Base-by-base conservation (phyloP, 371 early-diverging fungal species). In the Smittium culicis region DNA sequence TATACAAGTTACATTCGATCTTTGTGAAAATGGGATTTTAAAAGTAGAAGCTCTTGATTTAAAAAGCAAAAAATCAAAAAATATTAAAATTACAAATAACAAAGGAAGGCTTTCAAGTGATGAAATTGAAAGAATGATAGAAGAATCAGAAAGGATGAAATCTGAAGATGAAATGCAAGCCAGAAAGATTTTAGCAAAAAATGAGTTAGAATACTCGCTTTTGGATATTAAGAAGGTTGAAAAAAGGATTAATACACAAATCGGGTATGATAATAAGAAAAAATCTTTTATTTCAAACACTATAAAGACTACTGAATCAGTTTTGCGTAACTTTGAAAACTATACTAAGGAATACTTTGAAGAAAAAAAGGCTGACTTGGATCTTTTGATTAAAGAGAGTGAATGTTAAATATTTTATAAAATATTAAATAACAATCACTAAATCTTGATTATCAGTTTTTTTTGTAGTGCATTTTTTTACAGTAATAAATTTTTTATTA, bases 11-110 rank as follows among this genome's bases (percentile, higher is more conserved):
- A 86, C 92, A 71, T 98, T 98, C 76, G 96, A 97, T 77, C 84
- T 96, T 61, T 98, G 96, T 74, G 90, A 91, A 78, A 94, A 99
- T 84, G 94, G 96, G 80, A 96, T 96, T 78, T 83, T 94, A 78
- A 94, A 91, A 82, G 96, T 99, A 70, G 83, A 88, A 69, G 99
- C 99, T 65, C 79, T 86, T 65, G 98, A 97, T 84, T 90, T 91
- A 85, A 85, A 89, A 74, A 96, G 95, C 67, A 92, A 94, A 71
- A 85, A 86, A 73, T 85, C 87, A 72, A 90, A 94, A 86, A 90
- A 89, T 81, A 92, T 96, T 78, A 94, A 91, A 82, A 92, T 94
- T 81, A 94, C 93, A 85, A 93, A 92, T 86, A 93, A 94, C 85
- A 93, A 94, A 82, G 94, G 95, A 68, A 93, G 97, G 75, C 86